phyloP scores from a whole-genome alignment of 768 basidiomycete genomes.

The Podaxis carcinomalis region DNA sequence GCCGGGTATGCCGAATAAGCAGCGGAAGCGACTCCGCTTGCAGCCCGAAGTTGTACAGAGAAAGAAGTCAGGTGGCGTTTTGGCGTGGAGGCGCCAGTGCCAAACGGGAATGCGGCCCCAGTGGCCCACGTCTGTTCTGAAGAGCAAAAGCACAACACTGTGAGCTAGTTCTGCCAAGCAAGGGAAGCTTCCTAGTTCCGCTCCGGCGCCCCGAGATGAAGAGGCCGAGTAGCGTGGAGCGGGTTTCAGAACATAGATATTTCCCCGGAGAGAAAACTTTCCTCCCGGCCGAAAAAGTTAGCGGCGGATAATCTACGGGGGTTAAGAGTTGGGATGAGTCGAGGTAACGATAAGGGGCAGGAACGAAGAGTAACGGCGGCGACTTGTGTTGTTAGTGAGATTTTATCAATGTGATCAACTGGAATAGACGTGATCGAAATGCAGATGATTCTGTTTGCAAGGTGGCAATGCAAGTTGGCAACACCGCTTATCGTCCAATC shows the following conservation, averaged over 20 bases:
- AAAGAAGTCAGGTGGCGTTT: conserved; percentile 6
- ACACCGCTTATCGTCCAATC: conserved; percentile 42
- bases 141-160: not conserved
- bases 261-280: not conserved
- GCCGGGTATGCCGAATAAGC: not conserved
- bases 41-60: not conserved
- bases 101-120: not conserved
- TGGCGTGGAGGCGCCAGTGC: not conserved
- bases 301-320: conserved; percentile 9
- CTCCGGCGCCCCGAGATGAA: too few relatives aligned
- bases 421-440: not conserved
- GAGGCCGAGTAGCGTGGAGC: not conserved
- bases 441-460: conserved; percentile 1
- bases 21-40: not conserved
- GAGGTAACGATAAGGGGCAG: not conserved
- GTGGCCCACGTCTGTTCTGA: not conserved
- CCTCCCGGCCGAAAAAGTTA: not conserved
- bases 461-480: not conserved
- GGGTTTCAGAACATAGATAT: not conserved
- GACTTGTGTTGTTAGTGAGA: not conserved
- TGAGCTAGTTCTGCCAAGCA: too few relatives aligned
- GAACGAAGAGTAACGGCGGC: not conserved
- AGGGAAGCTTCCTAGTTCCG: too few relatives aligned
- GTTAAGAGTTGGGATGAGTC: not conserved
- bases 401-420: conserved; percentile 1